Conservation (phyloP, 192 early-diverging fungal species). For the Rhizophagus clarus region DNA sequence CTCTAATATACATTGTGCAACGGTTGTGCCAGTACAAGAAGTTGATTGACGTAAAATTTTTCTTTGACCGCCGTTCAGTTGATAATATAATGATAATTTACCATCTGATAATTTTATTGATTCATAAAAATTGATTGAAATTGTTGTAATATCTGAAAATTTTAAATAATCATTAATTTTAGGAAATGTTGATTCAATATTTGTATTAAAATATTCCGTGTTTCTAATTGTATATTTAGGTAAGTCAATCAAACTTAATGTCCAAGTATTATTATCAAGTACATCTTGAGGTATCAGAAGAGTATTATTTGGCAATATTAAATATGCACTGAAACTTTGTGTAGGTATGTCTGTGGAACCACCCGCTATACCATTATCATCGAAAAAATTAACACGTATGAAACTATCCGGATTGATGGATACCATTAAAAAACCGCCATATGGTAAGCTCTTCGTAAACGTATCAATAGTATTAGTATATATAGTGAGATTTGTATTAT, state of each 20-base stretch:
- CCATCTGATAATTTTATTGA: neutral
- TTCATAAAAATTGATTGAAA: neutral
- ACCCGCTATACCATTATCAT: no score
- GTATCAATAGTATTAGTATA: neutral
- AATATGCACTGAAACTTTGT: no score
- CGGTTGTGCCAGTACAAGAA: no score
- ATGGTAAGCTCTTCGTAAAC: neutral
- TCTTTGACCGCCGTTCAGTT: neutral
- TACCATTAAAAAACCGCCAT: neutral
- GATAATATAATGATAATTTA: conserved; percentile 23
- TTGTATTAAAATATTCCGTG: neutral
- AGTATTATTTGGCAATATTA: no score
- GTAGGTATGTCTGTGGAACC: no score
- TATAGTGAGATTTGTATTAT: neutral
- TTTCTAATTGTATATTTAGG: neutral
- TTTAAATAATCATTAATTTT: neutral
- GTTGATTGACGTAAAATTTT: conserved; percentile 7
- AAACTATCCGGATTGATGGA: no score
- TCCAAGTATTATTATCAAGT: neutral
- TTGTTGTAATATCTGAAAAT: no score
- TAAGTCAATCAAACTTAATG: neutral
- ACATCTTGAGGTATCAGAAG: no score
- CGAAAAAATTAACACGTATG: no score
- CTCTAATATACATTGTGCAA: neutral
- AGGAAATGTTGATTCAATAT: neutral